phyloP scores from a whole-genome alignment of 352 stramenopile genomes.

The Phytopythium boreale region DNA sequence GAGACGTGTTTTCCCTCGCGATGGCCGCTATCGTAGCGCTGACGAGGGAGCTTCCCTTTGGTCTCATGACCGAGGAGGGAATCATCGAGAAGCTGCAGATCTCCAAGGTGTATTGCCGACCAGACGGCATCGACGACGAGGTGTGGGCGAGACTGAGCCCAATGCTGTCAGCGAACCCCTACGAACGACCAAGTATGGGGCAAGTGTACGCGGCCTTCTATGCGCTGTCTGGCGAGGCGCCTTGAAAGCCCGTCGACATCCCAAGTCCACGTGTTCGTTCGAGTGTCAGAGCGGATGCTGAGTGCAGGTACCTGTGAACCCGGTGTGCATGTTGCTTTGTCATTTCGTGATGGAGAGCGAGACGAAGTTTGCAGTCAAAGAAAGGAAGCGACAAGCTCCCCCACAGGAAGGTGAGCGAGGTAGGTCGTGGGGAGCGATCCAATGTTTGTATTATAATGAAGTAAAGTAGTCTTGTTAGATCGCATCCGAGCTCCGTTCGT shows the following conservation, averaged over 20 bases:
- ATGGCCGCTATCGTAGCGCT: neutral
- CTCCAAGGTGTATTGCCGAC: neutral
- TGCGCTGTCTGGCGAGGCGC: neutral
- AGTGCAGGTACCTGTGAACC: no score
- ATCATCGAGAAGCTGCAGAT: neutral
- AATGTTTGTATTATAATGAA: no score
- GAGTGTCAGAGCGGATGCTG: no score
- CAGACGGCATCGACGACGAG: neutral
- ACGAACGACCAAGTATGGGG: neutral
- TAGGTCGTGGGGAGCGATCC: no score
- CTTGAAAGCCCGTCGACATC: neutral
- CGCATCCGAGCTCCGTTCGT: no score
- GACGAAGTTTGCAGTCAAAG: no score
- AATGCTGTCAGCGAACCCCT: neutral
- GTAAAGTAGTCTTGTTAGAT: no score
- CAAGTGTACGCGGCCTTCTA: neutral
- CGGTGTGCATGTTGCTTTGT: no score
- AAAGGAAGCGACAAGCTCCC: no score
- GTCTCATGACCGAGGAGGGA: neutral
- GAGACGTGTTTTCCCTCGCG: neutral
- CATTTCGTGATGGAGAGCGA: no score
- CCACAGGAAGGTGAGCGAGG: no score
- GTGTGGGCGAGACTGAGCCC: neutral
- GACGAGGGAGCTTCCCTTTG: neutral
- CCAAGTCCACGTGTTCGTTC: no score